These are phyloP conservation scores for Phytophthora megakarya DNA, from an alignment of 352 stramenopile genomes.

Conservation along the genomic window DNA sequence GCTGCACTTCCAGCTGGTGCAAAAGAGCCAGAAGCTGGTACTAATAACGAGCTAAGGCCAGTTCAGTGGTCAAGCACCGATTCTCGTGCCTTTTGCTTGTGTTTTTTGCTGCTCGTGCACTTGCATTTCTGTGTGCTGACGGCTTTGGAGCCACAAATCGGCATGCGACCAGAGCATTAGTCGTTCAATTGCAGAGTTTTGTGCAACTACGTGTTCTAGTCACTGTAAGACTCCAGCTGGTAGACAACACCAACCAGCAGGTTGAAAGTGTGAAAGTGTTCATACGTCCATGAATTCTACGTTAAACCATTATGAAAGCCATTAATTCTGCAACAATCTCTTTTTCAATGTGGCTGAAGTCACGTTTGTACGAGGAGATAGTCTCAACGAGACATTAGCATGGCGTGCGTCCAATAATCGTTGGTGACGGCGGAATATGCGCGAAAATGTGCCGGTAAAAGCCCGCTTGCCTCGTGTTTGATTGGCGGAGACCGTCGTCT, in stretches of 20 bases:
- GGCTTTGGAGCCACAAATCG: conserved; percentile 16
- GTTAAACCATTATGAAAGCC: neutral
- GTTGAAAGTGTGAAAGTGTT: conserved; percentile 3
- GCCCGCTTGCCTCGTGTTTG: neutral
- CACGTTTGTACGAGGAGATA: conserved; percentile 6
- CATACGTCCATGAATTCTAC: neutral
- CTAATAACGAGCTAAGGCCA: conserved; percentile 4
- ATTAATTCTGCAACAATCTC: neutral
- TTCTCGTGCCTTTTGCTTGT: conserved; percentile 3
- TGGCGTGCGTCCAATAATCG: conserved; percentile 4
- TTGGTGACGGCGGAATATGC: conserved; percentile 24
- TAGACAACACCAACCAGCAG: conserved; percentile 11
- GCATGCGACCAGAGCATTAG: conserved; percentile 21
- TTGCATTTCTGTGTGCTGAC: conserved; percentile 21
- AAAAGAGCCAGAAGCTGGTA: conserved; percentile 28
- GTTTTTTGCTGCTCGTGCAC: conserved; percentile 33
- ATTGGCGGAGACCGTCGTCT: neutral
- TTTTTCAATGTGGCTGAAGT: neutral
- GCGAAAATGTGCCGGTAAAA: conserved; percentile 19
- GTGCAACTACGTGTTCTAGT: too few species aligned
- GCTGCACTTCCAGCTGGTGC: conserved; percentile 27
- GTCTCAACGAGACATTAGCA: neutral
- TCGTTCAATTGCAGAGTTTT: conserved; percentile 27
- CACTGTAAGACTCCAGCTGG: conserved; percentile 12
- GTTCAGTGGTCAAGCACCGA: conserved; percentile 5